Evolutionary conservation across 2,329 filamentous ascomycete genomes (phyloP), one percentile per base, ranked within the genome.

Genomic region (Lasiodiplodia theobromae): DNA sequence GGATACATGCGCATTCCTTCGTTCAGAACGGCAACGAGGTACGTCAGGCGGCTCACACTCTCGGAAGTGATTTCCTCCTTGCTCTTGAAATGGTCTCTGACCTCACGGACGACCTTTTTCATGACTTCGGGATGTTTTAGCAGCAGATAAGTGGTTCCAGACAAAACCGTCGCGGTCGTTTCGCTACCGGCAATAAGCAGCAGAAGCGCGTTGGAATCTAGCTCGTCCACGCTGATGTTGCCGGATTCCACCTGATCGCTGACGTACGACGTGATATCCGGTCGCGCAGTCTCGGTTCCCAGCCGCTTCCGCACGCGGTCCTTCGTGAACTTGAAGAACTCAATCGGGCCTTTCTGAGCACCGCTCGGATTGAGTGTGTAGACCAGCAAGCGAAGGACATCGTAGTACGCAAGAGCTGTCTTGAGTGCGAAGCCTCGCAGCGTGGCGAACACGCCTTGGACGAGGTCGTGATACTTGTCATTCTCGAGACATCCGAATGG

Each of bases 1-100:
- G 83, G 82, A 71, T 82, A 82, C 63, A 83, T 79, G 6, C 84
- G 76, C 5, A 85, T 74, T 1, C 77, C 80, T 73, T 86, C 84
- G 65, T 83, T 79, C 8, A 85, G 75, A 67, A 82, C 81, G 4
- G 83, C 83, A 49, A 80, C 77, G 67, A 84, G 74, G 70, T 83
- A 86, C 0, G 75, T 73, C 14, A 81, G 70, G 21, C 38, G 69
- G 5, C 69, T 70, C 0, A 76, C 70, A 2, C 73, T 69, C 34
- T 77, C 73, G 72, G 77, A 77, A 54, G 73, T 76, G 31, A 79
- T 70, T 23, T 79, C 77, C 25, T 71, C 71, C 66, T 77, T 73
- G 6, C 69, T 70, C 18, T 74, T 73, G 67, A 73, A 73, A 8
- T 74, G 73, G 2, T n/a, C 28, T 31, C 77, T 72, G 18, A 79